Conservation (phyloP, 371 early-diverging fungal species). For the Mortierella sp. region DNA sequence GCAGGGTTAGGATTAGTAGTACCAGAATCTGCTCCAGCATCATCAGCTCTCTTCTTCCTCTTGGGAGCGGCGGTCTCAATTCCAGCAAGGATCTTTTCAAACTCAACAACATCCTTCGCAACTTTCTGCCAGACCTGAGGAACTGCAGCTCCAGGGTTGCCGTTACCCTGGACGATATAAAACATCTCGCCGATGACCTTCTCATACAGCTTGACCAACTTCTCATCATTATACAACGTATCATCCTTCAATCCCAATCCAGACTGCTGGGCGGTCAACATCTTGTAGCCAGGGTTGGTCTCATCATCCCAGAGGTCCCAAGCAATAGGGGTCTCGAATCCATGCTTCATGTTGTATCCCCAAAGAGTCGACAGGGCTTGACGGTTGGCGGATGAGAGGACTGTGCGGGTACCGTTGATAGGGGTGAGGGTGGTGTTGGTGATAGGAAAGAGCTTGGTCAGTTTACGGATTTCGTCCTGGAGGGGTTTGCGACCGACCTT, state of each 20-base stretch:
- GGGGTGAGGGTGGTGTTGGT: neutral
- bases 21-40: neutral
- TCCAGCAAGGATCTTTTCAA: conserved; percentile 42
- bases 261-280: conserved; percentile 27
- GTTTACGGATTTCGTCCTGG: conserved; percentile 27
- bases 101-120: conserved; percentile 28
- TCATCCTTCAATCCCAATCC: conserved; percentile 35
- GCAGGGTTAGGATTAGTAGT: neutral
- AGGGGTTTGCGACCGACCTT: conserved; percentile 27
- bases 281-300: conserved; percentile 28
- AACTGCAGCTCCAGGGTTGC: conserved; percentile 9
- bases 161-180: conserved; percentile 34
- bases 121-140: conserved; percentile 24
- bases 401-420: neutral
- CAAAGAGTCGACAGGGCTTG: conserved; percentile 23
- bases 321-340: conserved; percentile 31
- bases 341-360: conserved; percentile 40
- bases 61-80: neutral
- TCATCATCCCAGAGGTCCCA: conserved; percentile 37
- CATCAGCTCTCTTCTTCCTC: neutral
- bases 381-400: conserved; percentile 13
- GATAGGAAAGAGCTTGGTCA: conserved; percentile 26
- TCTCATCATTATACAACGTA: conserved; percentile 13
- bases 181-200: conserved; percentile 32
- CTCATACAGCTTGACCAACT: conserved; percentile 30